Evolutionary conservation across 108 stramenopile species (phyloP).

Genomic region (Fistulifera pelliculosa): DNA sequence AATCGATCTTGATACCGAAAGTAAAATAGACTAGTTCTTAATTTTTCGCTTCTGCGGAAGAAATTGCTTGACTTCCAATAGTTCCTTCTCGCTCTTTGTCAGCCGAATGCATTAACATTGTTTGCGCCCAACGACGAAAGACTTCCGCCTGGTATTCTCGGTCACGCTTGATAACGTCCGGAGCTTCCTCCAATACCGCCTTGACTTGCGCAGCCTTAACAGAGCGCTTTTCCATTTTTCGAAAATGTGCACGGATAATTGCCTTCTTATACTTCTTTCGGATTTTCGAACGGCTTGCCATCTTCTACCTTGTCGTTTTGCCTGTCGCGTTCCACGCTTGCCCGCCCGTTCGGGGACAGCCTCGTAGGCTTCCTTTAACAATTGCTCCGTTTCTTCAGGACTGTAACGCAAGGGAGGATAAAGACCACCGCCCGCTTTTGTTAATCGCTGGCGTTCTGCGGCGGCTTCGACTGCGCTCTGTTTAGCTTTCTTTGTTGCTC

Average conservation of each 20-base stretch:
- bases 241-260: conserved; percentile 36
- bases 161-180: conserved; percentile 31
- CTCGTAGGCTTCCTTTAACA: conserved; percentile 66
- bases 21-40: too few relatives aligned
- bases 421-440: conserved; percentile 29
- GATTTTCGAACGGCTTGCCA: conserved; percentile 51
- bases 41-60: background rate
- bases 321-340: conserved; percentile 63
- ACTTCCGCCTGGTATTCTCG: conserved; percentile 56
- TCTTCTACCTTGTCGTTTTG: conserved; percentile 52
- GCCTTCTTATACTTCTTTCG: conserved; percentile 46
- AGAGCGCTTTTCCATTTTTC: conserved; percentile 62
- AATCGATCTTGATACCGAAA: too few relatives aligned
- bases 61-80: too few relatives aligned
- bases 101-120: background rate
- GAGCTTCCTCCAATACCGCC: conserved; percentile 35
- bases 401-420: conserved; percentile 70
- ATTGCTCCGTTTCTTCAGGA: conserved; percentile 70
- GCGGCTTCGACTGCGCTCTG: too few relatives aligned
- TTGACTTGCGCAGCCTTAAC: conserved; percentile 32
- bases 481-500: too few relatives aligned
- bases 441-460: conserved; percentile 3
- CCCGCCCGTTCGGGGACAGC: conserved; percentile 59
- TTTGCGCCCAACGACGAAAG: conserved; percentile 40
- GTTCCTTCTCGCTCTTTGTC: conserved; percentile 1